Evolutionary conservation across 441 rosid genomes (phyloP).

Genomic region (Adansonia grandidieri): DNA sequence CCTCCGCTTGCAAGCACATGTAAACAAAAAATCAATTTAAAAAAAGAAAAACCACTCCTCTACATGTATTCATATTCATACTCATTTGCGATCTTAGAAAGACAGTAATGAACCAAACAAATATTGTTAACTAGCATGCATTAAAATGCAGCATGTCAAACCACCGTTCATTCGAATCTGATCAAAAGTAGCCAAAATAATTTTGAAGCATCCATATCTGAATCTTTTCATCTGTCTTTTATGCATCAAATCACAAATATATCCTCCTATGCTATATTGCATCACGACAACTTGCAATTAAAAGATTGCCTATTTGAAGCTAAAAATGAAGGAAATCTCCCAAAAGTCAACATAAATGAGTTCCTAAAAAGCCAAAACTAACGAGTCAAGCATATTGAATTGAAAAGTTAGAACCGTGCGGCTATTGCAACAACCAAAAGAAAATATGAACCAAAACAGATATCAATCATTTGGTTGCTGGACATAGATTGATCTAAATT

Average conservation of each 20-base stretch:
- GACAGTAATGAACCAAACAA: constrained; percentile 22
- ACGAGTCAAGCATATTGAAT: not conserved
- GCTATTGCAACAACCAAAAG: not conserved
- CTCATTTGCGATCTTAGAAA: not conserved
- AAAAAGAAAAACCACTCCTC: not conserved
- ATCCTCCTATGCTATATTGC: not conserved
- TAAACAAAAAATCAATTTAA: not conserved
- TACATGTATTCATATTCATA: not conserved
- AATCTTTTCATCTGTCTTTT: constrained; percentile 13
- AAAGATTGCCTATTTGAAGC: not conserved
- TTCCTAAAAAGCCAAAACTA: not conserved
- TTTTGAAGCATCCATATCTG: not conserved
- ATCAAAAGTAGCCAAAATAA: constrained; percentile 5
- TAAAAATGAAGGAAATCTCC: not conserved
- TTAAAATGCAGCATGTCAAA: not conserved
- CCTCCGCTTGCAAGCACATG: not conserved
- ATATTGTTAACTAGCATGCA: not conserved
- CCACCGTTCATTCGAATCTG: not conserved
- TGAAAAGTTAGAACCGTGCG: not conserved
- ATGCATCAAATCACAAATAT: not conserved
- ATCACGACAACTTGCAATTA: not conserved
- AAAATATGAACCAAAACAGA: not conserved
- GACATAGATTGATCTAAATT: too few species aligned
- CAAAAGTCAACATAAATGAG: not conserved
- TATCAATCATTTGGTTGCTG: too few species aligned